Conservation (phyloP, 2,329 filamentous ascomycete genomes). For the Ceratocystiopsis sp. region DNA sequence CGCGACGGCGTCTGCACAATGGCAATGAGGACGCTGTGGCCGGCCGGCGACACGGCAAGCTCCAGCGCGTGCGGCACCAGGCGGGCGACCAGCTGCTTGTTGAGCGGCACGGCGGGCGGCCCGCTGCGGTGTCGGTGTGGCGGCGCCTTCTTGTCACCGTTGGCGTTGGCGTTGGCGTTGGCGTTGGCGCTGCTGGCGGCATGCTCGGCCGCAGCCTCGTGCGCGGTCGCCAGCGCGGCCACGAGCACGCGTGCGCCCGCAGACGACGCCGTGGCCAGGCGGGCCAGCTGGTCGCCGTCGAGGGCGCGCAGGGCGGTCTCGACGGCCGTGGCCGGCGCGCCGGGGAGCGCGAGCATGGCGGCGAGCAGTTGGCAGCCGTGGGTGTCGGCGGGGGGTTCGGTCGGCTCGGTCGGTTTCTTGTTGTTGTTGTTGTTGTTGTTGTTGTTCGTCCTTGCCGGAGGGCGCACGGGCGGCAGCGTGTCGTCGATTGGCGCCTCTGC, state of each 20-base stretch:
- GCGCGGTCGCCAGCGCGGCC: slow-evolving; percentile 26
- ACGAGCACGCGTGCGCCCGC: slow-evolving; percentile 32
- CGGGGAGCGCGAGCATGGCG: slow-evolving; percentile 58
- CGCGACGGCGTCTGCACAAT: slow-evolving; percentile 33
- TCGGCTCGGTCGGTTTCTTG: slow-evolving; percentile 16
- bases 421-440: neutral
- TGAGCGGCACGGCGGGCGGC: slow-evolving; percentile 19
- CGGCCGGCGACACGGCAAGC: slow-evolving; percentile 31
- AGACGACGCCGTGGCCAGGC: slow-evolving; percentile 42
- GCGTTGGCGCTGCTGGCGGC: too few relatives aligned
- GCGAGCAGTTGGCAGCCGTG: slow-evolving; percentile 75
- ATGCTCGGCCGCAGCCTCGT: too few relatives aligned
- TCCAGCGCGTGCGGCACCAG: slow-evolving; percentile 27
- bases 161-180: too few relatives aligned
- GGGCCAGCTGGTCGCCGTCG: slow-evolving; percentile 35
- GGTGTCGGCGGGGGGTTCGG: slow-evolving; percentile 30
- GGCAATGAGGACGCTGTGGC: slow-evolving; percentile 33
- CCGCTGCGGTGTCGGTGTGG: slow-evolving; percentile 9
- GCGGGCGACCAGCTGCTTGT: slow-evolving; percentile 34
- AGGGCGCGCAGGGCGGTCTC: slow-evolving; percentile 54
- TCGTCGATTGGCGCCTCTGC: too few relatives aligned
- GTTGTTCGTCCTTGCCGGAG: too few relatives aligned
- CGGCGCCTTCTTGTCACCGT: slow-evolving; percentile 18
- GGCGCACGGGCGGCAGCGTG: too few relatives aligned
- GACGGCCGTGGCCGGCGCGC: slow-evolving; percentile 49